These are phyloP conservation scores for Exobasidium rhododendri DNA, from an alignment of 1,284 basidiomycete genomes.

Conservation along the genomic window DNA sequence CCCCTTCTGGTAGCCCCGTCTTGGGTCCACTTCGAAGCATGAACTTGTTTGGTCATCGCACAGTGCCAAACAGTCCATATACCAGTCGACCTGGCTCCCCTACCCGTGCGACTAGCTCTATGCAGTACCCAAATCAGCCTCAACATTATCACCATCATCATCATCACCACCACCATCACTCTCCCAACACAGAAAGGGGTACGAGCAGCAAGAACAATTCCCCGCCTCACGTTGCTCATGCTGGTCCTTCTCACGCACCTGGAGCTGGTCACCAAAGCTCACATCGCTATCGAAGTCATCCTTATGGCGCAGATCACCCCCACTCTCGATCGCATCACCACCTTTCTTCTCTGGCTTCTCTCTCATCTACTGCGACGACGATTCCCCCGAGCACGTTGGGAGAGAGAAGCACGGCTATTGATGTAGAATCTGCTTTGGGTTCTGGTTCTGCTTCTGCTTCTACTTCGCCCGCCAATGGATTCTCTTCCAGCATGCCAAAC, in stretches of 20 bases:
- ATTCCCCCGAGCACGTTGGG: constrained; percentile 41
- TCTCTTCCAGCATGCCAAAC: constrained; percentile 22
- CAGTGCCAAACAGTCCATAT: constrained; percentile 48
- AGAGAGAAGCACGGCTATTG: constrained; percentile 47
- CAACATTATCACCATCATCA: constrained; percentile 9
- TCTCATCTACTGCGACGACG: constrained; percentile 13
- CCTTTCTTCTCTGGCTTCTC: constrained; percentile 39
- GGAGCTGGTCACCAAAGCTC: constrained; percentile 48
- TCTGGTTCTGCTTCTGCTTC: constrained; percentile 36
- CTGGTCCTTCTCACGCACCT: constrained; percentile 45
- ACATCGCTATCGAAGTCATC: constrained; percentile 49
- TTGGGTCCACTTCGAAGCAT: constrained; percentile 51
- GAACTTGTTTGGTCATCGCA: constrained; percentile 47
- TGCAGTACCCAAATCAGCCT: constrained; percentile 14
- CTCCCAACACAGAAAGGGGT: constrained; percentile 1
- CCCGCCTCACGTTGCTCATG: constrained; percentile 30
- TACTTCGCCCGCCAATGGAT: constrained; percentile 12
- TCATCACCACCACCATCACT: constrained; percentile 5
- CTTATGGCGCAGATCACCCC: constrained; percentile 30
- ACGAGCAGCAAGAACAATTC: constrained; percentile 12
- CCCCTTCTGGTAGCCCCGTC: constrained; percentile 51
- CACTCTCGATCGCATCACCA: constrained; percentile 49
- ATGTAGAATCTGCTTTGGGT: constrained; percentile 22
- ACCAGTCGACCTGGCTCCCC: constrained; percentile 47
- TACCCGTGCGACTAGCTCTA: constrained; percentile 14